Evolutionary conservation across 2,329 filamentous ascomycete genomes (phyloP), one percentile per base, ranked within the genome.

Genomic region (Arthrobotrys musiformis): DNA sequence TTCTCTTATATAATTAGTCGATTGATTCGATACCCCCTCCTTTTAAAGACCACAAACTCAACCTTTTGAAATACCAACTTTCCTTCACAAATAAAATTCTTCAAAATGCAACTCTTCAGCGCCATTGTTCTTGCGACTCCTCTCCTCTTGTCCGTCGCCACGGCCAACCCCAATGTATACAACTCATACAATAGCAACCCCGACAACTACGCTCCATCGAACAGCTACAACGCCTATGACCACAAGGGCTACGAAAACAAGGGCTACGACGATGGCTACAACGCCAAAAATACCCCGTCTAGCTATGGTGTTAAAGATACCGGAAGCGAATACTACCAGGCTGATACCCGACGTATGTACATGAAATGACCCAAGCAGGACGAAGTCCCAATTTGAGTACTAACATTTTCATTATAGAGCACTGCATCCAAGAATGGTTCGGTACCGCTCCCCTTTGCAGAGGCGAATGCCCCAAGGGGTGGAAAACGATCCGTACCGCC

Each of bases 381-480:
- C 4, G 0, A 15, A 26, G n/a, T 13, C 7, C 11, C 54, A 40
- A 54, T 17, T 37, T 24, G 13, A 56, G 54, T 58, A 15, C 72
- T 76, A 76, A 76, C 62, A 11, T 19, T 17, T 13, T 37, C 17
- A 1, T 42, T 9, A 68, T 48, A 76, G 72, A 60, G 22, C 72
- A 69, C 48, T 78, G 68, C 61, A 72, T 72, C 11, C 74, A 78
- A 46, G 62, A 72, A 50, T 78, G 74, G 74, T 78, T 78, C 50
- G 74, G 74, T 17, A 78, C 74, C 17, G 74, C 74, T n/a, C 74
- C 74, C n/a, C 5, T 67, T 17, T 78, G 74, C 61, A 30, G 35
- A 33, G 74, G 74, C 17, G 15, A 44, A 58, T 78, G 74, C 52
- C 74, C 67, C 17, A n/a, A 58, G 9, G 74, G 68, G n/a, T 78